Evolutionary conservation across 345 rosid species (phyloP).

Genomic region (Microcos paniculata): DNA sequence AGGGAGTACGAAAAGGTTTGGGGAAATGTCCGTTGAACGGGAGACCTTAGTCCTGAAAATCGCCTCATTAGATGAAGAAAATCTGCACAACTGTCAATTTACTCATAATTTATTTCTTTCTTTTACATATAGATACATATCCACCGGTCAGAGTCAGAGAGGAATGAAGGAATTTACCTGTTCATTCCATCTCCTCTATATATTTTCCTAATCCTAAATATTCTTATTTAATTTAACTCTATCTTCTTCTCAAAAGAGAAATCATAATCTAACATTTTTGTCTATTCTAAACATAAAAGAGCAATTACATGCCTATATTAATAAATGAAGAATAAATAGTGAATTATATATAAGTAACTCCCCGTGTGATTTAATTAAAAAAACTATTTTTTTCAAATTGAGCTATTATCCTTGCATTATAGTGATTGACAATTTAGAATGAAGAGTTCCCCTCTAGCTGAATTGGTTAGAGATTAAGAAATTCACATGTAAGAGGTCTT

Average conservation of each 20-base stretch:
- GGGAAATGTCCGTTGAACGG: constrained; percentile 68
- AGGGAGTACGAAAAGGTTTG: constrained; percentile 9
- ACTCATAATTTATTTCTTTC: not conserved
- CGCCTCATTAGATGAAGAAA: constrained; percentile 57
- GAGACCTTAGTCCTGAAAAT: constrained; percentile 59
- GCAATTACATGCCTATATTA: not conserved
- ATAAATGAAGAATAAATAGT: no score
- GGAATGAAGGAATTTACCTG: constrained; percentile 15
- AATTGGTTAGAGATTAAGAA: no score
- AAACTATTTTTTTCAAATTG: no score
- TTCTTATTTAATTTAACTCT: not conserved
- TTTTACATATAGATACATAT: constrained; percentile 10
- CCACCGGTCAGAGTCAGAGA: constrained; percentile 17
- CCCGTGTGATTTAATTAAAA: no score
- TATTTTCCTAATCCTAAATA: not conserved
- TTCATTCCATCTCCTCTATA: constrained; percentile 11
- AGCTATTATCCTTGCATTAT: no score
- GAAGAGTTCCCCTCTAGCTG: no score
- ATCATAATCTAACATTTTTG: no score
- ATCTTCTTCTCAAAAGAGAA: no score
- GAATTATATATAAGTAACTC: no score
- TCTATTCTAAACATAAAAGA: not conserved
- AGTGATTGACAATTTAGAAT: no score
- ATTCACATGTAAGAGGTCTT: no score
- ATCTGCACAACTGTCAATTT: constrained; percentile 46